phyloP scores from a whole-genome alignment of 345 rosid species.

The Cardamine chenopodiifolia region DNA sequence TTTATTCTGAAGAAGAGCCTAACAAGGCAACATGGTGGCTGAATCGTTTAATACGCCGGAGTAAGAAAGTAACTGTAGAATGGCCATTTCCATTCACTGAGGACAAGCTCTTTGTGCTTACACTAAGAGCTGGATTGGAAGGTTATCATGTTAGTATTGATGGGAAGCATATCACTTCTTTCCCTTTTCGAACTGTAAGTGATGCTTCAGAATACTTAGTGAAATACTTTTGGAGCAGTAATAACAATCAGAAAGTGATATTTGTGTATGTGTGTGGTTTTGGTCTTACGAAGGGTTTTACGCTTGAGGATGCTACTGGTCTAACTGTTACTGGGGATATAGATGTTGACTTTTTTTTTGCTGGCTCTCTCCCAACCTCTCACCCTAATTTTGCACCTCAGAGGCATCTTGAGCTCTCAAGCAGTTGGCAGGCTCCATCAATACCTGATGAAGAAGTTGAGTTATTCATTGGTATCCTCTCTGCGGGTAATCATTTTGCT shows the following conservation, averaged over 20 bases:
- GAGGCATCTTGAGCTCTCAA: constrained; percentile 65
- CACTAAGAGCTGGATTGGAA: constrained; percentile 77
- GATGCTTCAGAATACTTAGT: constrained; percentile 9
- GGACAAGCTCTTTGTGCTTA: constrained; percentile 67
- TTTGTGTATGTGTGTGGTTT: constrained; percentile 25
- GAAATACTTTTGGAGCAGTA: not conserved
- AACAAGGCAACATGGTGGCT: constrained; percentile 74
- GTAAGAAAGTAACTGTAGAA: constrained; percentile 60
- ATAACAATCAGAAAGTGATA: constrained; percentile 24
- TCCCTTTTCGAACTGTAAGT: constrained; percentile 75
- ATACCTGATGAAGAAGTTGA: constrained; percentile 53
- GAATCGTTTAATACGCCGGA: constrained; percentile 56
- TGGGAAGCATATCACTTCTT: constrained; percentile 78
- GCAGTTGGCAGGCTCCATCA: constrained; percentile 66
- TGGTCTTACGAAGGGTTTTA: constrained; percentile 67
- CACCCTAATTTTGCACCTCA: constrained; percentile 76
- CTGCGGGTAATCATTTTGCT: constrained; percentile 74
- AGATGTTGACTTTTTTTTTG: constrained; percentile 62
- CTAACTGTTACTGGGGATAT: constrained; percentile 63
- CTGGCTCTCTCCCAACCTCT: constrained; percentile 65
- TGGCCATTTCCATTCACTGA: constrained; percentile 76
- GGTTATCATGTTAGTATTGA: constrained; percentile 75
- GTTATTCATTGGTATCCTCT: constrained; percentile 71
- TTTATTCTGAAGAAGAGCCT: constrained; percentile 49
- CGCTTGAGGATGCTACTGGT: constrained; percentile 87